phyloP scores from a whole-genome alignment of 441 rosid species.

The Pelargonium myrrhifolium region DNA sequence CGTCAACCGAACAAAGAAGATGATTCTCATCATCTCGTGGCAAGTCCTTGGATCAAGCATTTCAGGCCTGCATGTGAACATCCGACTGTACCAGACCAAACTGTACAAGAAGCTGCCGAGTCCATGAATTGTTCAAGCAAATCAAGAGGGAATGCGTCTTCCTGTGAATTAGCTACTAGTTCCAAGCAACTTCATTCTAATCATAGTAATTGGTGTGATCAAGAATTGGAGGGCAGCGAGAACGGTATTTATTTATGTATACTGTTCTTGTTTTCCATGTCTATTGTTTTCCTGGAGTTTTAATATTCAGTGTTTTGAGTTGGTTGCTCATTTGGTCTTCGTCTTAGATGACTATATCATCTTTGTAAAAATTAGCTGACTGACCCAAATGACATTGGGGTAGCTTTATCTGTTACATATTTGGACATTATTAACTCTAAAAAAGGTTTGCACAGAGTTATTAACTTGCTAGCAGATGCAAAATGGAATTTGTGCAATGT shows the following conservation, averaged over 20 bases:
- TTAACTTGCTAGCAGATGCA: not conserved
- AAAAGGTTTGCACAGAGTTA: not conserved
- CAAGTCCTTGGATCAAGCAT: constrained; percentile 50
- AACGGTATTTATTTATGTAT: constrained; percentile 18
- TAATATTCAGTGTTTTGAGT: not conserved
- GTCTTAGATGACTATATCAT: not conserved
- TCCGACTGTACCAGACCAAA: constrained; percentile 11
- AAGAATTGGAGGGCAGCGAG: constrained; percentile 21
- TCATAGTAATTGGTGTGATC: constrained; percentile 15
- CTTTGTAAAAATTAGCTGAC: not conserved
- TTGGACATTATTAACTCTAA: not conserved
- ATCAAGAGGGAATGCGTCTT: constrained; percentile 21
- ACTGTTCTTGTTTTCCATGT: not conserved
- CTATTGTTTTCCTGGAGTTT: not conserved
- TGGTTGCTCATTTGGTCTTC: not conserved
- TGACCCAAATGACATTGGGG: not conserved
- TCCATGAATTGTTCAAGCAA: constrained; percentile 16
- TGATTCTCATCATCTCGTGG: constrained; percentile 20
- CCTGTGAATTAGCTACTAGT: constrained; percentile 22
- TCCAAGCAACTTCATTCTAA: constrained; percentile 16
- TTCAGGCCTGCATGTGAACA: constrained; percentile 29
- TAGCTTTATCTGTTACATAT: not conserved
- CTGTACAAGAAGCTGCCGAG: constrained; percentile 14
- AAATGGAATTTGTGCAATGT: not conserved
- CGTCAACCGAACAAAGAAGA: constrained; percentile 16